Evolutionary conservation across 2,329 filamentous ascomycete species (phyloP), one percentile per base, ranked within the genome.

Genomic region (Penicillium olsonii): DNA sequence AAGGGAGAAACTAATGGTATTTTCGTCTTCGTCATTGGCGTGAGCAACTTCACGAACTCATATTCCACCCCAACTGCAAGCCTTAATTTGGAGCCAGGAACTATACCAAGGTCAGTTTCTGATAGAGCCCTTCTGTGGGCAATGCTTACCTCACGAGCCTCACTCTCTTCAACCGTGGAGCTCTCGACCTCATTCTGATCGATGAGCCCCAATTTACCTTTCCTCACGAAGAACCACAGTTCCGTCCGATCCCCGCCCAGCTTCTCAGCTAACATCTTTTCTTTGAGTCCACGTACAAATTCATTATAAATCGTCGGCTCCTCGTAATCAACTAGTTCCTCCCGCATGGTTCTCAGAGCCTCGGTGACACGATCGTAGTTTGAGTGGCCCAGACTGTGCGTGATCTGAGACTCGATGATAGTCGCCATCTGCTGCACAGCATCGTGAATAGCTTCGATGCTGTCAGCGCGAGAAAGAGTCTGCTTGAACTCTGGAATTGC

Each of bases 401-500:
- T 80, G 52, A 96, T 82, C 42, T 89, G 82, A 7, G 78, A 75
- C 50, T 84, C 79, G 37, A 95, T 81, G 47, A 96, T 86, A 4
- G 67, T 67, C 11, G 80, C 84, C 82, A 97, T 88, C 64, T 95
- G 89, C 56, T 84, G 83, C 5, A 84, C 79, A 1, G 87, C 87
- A 15, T 85, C 81, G 52, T 83, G 77, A 45, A 95, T 81, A 3
- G 81, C 77, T 1, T 80, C 74, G 1, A 87, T 74, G 22, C 85
- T 80, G 6, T 83, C 78, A 0, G 87, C 79, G 1, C 75, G 73
- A 1, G 77, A 77, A 14, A 97, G 77, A 3, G 86, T 80, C 67
- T 90, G 90, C 66, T 92, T 95, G 81, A 96, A 96, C 52, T 92
- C 89, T 0, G 94, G 91, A 5, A 97, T 84, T 1, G 92, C 84